A percentile compares a stretch with the other conserved stretches of the same genome.
phyloP scores from a whole-genome alignment of 2,329 filamentous ascomycete genomes.

The Aspergillus alliaceus region DNA sequence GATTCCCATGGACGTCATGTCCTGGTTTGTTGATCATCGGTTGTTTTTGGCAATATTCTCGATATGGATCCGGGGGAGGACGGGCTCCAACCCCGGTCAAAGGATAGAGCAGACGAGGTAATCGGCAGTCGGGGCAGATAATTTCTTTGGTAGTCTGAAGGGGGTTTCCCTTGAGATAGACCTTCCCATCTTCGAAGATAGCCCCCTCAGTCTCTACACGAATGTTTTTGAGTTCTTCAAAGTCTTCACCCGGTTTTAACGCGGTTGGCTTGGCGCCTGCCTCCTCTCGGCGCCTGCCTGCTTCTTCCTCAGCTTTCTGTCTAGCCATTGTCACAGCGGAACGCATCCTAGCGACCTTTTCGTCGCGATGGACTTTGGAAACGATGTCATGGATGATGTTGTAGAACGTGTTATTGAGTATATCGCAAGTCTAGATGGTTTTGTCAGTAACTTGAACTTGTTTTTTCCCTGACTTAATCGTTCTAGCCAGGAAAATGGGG shows the following conservation, averaged over 20 bases:
- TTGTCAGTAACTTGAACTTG: not conserved
- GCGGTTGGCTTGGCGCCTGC: constrained; percentile 31
- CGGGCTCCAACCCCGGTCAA: constrained; percentile 52
- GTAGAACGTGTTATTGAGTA: constrained; percentile 59
- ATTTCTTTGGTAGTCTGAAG: constrained; percentile 60
- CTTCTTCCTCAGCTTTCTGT: constrained; percentile 45
- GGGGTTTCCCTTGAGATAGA: constrained; percentile 58
- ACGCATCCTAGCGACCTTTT: constrained; percentile 61
- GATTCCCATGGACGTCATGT: constrained; percentile 62
- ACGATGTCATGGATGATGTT: constrained; percentile 62
- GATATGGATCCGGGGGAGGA: constrained; percentile 49
- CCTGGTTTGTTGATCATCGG: constrained; percentile 59
- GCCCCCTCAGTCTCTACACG: constrained; percentile 53
- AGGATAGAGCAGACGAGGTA: constrained; percentile 60
- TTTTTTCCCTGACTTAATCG: not conserved
- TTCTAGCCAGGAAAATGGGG: constrained; percentile 4
- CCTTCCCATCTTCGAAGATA: constrained; percentile 53
- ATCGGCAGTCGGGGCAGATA: constrained; percentile 60
- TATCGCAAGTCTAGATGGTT: constrained; percentile 39
- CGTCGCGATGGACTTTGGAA: constrained; percentile 58
- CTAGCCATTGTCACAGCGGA: constrained; percentile 46
- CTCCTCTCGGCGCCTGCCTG: constrained; percentile 30
- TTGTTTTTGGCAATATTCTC: constrained; percentile 60
- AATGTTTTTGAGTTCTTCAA: constrained; percentile 35
- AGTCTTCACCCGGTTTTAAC: constrained; percentile 34